Evolutionary conservation across 371 early-diverging fungal genomes (phyloP).

Genomic region (Vairimorpha apis): DNA sequence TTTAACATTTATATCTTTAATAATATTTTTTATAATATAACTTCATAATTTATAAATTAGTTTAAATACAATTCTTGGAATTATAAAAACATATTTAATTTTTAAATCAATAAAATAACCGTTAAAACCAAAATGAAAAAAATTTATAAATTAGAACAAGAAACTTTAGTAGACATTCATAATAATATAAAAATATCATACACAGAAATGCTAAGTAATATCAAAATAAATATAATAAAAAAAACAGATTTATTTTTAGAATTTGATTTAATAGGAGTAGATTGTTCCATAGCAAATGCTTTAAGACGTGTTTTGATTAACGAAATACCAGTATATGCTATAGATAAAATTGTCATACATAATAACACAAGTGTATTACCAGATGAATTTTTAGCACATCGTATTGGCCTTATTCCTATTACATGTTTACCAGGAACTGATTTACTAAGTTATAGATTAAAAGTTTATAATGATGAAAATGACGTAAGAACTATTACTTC

Average conservation of each 20-base stretch:
- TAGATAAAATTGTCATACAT: constrained; percentile 88
- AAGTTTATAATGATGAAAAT: constrained; percentile 52
- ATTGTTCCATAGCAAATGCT: constrained; percentile 73
- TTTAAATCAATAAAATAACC: no score
- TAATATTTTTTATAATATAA: no score
- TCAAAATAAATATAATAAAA: constrained; percentile 34
- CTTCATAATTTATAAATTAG: no score
- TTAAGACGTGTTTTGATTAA: constrained; percentile 86
- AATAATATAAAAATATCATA: background rate
- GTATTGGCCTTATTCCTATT: constrained; percentile 91
- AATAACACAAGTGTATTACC: constrained; percentile 86
- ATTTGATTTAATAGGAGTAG: constrained; percentile 51
- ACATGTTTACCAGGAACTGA: constrained; percentile 75
- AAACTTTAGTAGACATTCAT: constrained; percentile 12
- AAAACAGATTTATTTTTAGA: constrained; percentile 18
- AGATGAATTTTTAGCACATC: constrained; percentile 94
- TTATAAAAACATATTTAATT: no score
- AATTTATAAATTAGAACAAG: constrained; percentile 26
- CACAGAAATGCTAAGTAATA: constrained; percentile 22
- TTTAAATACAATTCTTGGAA: no score
- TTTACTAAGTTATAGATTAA: constrained; percentile 71
- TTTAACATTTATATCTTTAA: no score
- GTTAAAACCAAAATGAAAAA: constrained; percentile 23
- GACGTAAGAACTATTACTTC: constrained; percentile 68
- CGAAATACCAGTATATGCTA: constrained; percentile 96